phyloP scores from a whole-genome alignment of 1,139 yeast species.

The Meyerozyma guilliermondii region DNA sequence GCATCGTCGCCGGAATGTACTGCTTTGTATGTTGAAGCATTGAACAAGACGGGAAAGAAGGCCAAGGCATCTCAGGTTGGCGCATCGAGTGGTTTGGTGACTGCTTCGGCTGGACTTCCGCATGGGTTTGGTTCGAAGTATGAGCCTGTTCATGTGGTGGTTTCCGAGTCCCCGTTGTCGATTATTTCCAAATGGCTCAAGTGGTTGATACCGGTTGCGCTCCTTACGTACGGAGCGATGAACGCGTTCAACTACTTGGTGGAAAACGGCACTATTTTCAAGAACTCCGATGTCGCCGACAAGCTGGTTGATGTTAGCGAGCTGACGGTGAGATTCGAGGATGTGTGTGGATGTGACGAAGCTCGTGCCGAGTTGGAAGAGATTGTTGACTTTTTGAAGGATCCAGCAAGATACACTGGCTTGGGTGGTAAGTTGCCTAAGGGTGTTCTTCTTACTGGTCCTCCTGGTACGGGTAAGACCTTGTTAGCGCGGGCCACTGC shows the following conservation, averaged over 20 bases:
- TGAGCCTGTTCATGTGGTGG: constrained; percentile 87
- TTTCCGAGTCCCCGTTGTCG: constrained; percentile 76
- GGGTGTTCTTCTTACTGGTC: constrained; percentile 95
- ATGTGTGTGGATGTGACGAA: constrained; percentile 97
- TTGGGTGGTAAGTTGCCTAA: constrained; percentile 96
- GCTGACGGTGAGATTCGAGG: constrained; percentile 83
- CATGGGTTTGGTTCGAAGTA: constrained; percentile 45
- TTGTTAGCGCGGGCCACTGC: constrained; percentile 97
- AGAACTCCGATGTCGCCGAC: constrained; percentile 69
- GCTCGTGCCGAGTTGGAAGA: constrained; percentile 97
- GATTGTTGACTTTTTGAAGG: constrained; percentile 92
- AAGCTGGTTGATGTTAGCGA: constrained; percentile 79
- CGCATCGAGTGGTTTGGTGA: constrained; percentile 13
- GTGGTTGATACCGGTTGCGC: constrained; percentile 81
- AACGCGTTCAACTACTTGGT: constrained; percentile 71
- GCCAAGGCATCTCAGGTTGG: constrained; percentile 67
- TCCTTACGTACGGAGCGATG: constrained; percentile 67
- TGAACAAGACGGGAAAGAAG: constrained; percentile 69
- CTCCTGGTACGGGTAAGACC: constrained; percentile 99
- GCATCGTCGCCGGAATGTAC: constrained; percentile 78
- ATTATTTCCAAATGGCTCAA: constrained; percentile 82
- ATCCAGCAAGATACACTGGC: constrained; percentile 93
- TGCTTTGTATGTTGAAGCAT: constrained; percentile 70
- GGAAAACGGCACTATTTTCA: constrained; percentile 81
- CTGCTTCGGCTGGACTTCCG: constrained; percentile 24